Percentiles rank a stretch among this genome's conserved stretches.
Conservation (phyloP, 176 grass and related monocot species). For the Pontederia paniculata region DNA sequence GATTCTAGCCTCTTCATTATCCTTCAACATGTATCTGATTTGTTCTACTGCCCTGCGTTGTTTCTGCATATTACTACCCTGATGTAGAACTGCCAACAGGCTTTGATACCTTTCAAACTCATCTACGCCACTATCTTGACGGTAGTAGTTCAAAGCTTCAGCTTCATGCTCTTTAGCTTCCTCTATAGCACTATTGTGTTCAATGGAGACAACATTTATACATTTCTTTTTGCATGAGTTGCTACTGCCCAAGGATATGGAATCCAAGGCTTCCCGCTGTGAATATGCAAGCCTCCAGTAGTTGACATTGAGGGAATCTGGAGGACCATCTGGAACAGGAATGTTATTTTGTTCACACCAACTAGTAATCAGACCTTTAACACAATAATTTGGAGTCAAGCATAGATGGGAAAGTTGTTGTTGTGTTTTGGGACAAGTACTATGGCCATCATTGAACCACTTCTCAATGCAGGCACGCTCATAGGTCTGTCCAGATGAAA, state of each 20-base stretch:
- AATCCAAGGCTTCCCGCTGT: conserved; percentile 41
- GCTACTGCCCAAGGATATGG: conserved; percentile 47
- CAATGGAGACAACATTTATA: conserved; percentile 40
- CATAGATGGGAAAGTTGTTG: conserved; percentile 70
- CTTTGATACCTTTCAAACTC: conserved; percentile 47
- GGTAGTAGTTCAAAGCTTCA: conserved; percentile 29
- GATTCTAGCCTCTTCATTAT: conserved; percentile 85
- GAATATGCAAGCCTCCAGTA: conserved; percentile 45
- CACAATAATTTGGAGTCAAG: conserved; percentile 94
- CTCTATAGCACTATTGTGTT: conserved; percentile 26
- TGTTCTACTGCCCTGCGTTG: conserved; percentile 68
- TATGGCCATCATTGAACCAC: conserved; percentile 96
- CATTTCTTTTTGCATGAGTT: conserved; percentile 54
- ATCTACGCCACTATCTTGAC: conserved; percentile 24
- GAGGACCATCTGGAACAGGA: conserved; percentile 68
- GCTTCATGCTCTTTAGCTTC: conserved; percentile 37
- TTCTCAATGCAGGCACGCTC: conserved; percentile 94
- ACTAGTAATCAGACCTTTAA: conserved; percentile 78
- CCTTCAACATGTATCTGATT: conserved; percentile 84
- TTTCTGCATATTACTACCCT: conserved; percentile 40
- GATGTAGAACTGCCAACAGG: conserved; percentile 57
- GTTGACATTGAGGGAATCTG: conserved; percentile 68
- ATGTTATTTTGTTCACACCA: conserved; percentile 95
- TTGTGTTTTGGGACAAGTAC: conserved; percentile 92
- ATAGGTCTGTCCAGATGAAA: conserved; percentile 98